Conservation (phyloP, 805 yeast species). For the Nakazawaea holstii region DNA sequence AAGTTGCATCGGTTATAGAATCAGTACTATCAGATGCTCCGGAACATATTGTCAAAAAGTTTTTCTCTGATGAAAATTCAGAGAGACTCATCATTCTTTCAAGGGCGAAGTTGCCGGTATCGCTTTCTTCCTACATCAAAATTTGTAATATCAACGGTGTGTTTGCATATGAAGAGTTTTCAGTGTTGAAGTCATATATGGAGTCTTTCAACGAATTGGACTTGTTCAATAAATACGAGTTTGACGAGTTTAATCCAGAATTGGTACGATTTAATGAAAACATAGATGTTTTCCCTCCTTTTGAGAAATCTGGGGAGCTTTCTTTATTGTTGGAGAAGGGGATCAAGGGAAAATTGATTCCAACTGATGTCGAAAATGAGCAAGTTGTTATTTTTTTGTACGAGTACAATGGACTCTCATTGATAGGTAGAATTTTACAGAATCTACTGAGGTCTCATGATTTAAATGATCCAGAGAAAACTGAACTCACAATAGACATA, state of each 20-base stretch:
- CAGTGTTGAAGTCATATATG: slow-evolving; percentile 58
- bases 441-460: slow-evolving; percentile 42
- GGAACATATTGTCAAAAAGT: slow-evolving; percentile 33
- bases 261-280: slow-evolving; percentile 35
- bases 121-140: slow-evolving; percentile 55
- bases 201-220: slow-evolving; percentile 34
- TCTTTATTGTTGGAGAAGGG: slow-evolving; percentile 42
- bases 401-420: slow-evolving; percentile 81
- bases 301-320: slow-evolving; percentile 37
- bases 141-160: slow-evolving; percentile 58
- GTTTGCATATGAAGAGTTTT: slow-evolving; percentile 61
- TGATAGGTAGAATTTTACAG: slow-evolving; percentile 73
- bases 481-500: slow-evolving; percentile 39
- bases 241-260: slow-evolving; percentile 50
- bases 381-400: slow-evolving; percentile 61
- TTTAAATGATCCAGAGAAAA: slow-evolving; percentile 30
- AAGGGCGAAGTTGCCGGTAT: slow-evolving; percentile 69
- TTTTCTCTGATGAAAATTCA: slow-evolving; percentile 41
- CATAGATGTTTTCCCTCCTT: slow-evolving; percentile 46
- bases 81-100: slow-evolving; percentile 44
- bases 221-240: slow-evolving; percentile 33
- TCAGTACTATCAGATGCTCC: slow-evolving; percentile 40
- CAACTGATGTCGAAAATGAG: slow-evolving; percentile 32
- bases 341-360: slow-evolving; percentile 68
- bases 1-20: slow-evolving; percentile 36